These are phyloP conservation scores for Pichia exigua DNA, from an alignment of 805 yeast species.

Conservation along the genomic window DNA sequence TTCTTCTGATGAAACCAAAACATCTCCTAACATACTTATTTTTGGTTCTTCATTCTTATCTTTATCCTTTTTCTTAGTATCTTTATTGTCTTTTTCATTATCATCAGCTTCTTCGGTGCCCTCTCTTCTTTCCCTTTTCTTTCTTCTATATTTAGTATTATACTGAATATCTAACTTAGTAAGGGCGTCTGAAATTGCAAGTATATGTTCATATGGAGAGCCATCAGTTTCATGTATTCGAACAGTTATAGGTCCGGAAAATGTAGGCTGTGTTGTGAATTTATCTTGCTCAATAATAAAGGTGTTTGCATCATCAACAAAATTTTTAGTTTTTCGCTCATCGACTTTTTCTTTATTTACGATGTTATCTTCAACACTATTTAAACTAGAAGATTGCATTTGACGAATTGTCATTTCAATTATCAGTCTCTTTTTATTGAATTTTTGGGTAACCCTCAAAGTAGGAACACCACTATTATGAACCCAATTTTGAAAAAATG, in stretches of 20 bases:
- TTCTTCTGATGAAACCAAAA: slow-evolving; percentile 54
- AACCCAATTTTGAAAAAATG: slow-evolving; percentile 91
- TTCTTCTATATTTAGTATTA: slow-evolving; percentile 83
- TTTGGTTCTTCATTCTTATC: slow-evolving; percentile 19
- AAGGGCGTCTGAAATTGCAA: slow-evolving; percentile 75
- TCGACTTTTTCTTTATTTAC: not conserved
- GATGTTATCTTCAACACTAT: slow-evolving; percentile 17
- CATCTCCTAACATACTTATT: slow-evolving; percentile 62
- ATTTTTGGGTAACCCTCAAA: slow-evolving; percentile 81
- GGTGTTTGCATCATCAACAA: slow-evolving; percentile 38
- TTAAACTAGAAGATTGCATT: slow-evolving; percentile 54
- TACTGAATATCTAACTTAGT: slow-evolving; percentile 91
- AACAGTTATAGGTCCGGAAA: slow-evolving; percentile 93
- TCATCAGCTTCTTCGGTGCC: slow-evolving; percentile 28
- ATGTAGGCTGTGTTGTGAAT: slow-evolving; percentile 40
- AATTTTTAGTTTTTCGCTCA: slow-evolving; percentile 15
- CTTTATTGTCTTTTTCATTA: slow-evolving; percentile 19
- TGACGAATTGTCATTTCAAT: slow-evolving; percentile 93
- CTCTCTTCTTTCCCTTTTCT: slow-evolving; percentile 57
- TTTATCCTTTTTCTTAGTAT: slow-evolving; percentile 15
- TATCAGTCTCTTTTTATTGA: slow-evolving; percentile 88
- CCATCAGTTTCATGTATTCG: slow-evolving; percentile 98
- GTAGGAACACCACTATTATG: slow-evolving; percentile 83
- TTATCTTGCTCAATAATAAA: slow-evolving; percentile 37
- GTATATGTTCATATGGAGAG: slow-evolving; percentile 96